Conservation (phyloP, 331 rosid species). For the Arachis monticola region DNA sequence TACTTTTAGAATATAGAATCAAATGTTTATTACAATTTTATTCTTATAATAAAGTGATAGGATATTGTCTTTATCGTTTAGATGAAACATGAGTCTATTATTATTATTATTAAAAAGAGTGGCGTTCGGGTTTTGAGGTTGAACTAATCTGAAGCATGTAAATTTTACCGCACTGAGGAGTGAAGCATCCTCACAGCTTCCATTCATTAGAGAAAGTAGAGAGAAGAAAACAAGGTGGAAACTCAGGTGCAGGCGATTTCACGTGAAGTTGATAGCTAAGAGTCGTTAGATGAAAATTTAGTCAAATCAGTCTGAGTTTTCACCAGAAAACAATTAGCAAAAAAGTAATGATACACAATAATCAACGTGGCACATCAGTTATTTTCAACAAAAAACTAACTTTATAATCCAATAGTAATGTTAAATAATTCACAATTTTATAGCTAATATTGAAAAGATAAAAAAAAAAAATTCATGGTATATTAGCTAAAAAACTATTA, state of each 20-base stretch:
- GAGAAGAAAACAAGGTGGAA: too few species aligned
- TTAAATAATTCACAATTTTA: too few species aligned
- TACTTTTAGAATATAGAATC: too few species aligned
- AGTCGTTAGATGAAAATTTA: too few species aligned
- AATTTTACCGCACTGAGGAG: background rate
- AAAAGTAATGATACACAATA: background rate
- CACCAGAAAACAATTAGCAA: conserved; percentile 6
- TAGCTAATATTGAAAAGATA: background rate
- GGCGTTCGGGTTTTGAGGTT: background rate
- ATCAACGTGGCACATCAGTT: conserved; percentile 14
- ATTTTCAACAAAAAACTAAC: background rate
- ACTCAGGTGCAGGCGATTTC: too few species aligned
- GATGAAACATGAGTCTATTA: too few species aligned
- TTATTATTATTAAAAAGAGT: background rate
- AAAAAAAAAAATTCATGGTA: background rate
- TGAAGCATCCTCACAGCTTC: conserved; percentile 14
- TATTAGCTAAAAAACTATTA: too few species aligned
- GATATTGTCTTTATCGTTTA: too few species aligned
- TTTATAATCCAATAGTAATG: background rate
- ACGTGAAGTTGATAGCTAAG: too few species aligned
- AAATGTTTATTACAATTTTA: too few species aligned
- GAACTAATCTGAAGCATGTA: background rate
- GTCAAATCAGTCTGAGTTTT: too few species aligned
- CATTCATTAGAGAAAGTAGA: background rate
- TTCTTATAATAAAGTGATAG: too few species aligned